Base-by-base conservation (phyloP, 2,329 filamentous ascomycete species). In the Alternaria atra region DNA sequence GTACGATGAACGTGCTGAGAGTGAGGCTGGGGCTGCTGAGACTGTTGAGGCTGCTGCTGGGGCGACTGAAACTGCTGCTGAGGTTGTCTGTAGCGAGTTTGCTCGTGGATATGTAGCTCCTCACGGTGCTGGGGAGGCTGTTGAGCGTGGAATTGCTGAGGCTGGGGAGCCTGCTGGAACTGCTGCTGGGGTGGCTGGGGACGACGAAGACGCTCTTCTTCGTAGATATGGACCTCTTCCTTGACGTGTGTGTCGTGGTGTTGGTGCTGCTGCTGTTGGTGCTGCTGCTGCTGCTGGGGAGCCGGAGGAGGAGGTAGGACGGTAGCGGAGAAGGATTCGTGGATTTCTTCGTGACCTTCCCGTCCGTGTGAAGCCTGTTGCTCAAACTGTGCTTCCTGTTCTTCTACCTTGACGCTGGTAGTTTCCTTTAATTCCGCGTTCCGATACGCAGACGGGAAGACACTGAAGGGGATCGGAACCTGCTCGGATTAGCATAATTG, bases 391-490 rank as follows among this genome's bases (percentile, higher is more conserved):
- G 93, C 89, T 84, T 94, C 90, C 85, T 92, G 89, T 89, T 97
- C 92, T 89, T 94, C 90, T 89, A 94, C 90, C 89, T 93, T 89
- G 79, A 89, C 89, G 75, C 87, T 84, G 83, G 89, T 89, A 82
- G 85, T 84, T 80, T 87, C 83, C 79, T 80, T 84, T 71, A 76
- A 63, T 65, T 66, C 67, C 66, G 70, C 72, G 87, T 86, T 90
- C 84, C 91, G 89, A 89, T 97, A 98, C 84, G 93, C 92, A 84
- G 93, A 97, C 87, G 94, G 94, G 90, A 98, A 97, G 91, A 97
- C 91, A 92, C 93, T 97, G 90, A 97, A 97, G 86, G 94, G 94
- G 85, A 98, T 95, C 73, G 87, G 94, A 71, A 74, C 73, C 70
- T 75, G 67, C 17, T 30, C 43, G 37, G 50, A 66, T 72, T 53